A percentile compares a stretch with the other conserved stretches of the same genome.
Conservation (phyloP, 306 rosid genomes). For the Inga laurina region DNA sequence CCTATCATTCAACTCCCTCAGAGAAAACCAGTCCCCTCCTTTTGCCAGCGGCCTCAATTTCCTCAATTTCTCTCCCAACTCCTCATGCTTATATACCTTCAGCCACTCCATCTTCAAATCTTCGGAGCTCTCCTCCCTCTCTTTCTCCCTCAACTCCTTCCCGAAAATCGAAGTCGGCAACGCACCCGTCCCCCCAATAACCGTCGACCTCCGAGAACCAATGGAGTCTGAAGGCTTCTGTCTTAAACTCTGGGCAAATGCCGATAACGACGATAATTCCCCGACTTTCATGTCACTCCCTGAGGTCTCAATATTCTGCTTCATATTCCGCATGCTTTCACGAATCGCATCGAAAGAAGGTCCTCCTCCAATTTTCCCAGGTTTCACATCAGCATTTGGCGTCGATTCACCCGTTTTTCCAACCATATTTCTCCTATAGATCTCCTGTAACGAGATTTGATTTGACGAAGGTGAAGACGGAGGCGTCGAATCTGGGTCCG, state of each 20-base stretch:
- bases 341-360: conserved; percentile 26
- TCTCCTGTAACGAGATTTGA: conserved; percentile 43
- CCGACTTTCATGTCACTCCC: conserved; percentile 3
- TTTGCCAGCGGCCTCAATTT: conserved; percentile 57
- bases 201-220: conserved; percentile 13
- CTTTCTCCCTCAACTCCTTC: conserved; percentile 39
- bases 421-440: conserved; percentile 26
- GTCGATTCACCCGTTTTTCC: conserved; percentile 13
- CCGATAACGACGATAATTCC: conserved; percentile 9
- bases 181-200: conserved; percentile 35
- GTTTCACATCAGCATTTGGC: neutral
- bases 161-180: conserved; percentile 42
- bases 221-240: conserved; percentile 32
- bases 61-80: conserved; percentile 66
- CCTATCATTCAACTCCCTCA: conserved; percentile 71
- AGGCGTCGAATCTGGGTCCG: neutral
- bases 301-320: neutral
- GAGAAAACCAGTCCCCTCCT: conserved; percentile 53
- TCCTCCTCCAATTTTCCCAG: neutral
- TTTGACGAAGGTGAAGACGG: conserved; percentile 3
- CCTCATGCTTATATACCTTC: conserved; percentile 38
- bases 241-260: conserved; percentile 17
- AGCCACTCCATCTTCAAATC: conserved; percentile 34
- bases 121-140: neutral
- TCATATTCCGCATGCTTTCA: conserved; percentile 29